A percentile compares a stretch with the other conserved stretches of the same genome.
phyloP scores from a whole-genome alignment of 2,329 filamentous ascomycete species.

The Arthrobotrys sinensis region DNA sequence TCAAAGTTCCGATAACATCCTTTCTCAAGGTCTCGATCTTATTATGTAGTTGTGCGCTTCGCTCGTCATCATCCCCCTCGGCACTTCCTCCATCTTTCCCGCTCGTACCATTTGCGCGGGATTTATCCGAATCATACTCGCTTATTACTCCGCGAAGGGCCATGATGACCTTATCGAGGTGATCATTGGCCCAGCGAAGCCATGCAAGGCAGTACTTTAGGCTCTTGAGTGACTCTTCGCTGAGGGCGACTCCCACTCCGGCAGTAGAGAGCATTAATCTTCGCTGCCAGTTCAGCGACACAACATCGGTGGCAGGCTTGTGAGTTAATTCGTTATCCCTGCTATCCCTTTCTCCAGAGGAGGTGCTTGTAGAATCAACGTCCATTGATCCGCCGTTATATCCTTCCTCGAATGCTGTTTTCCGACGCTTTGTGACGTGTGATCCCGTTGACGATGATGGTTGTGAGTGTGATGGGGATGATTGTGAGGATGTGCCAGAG shows the following conservation, averaged over 20 bases:
- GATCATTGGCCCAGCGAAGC: conserved; percentile 84
- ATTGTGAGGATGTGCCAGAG: conserved; percentile 41
- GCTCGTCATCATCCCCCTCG: conserved; percentile 59
- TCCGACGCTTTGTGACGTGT: conserved; percentile 73
- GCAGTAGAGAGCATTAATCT: conserved; percentile 91
- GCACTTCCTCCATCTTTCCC: conserved; percentile 63
- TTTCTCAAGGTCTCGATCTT: conserved; percentile 78
- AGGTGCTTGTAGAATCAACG: conserved; percentile 63
- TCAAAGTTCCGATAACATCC: conserved; percentile 83
- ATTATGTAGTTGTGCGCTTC: conserved; percentile 71
- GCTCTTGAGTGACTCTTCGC: conserved; percentile 85
- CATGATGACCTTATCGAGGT: conserved; percentile 81
- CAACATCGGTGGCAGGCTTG: conserved; percentile 64
- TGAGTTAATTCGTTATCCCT: conserved; percentile 64
- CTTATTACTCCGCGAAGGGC: conserved; percentile 82
- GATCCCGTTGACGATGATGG: conserved; percentile 62
- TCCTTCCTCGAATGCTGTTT: conserved; percentile 70
- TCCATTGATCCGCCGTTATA: conserved; percentile 60
- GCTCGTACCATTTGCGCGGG: conserved; percentile 55
- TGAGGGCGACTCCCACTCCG: conserved; percentile 91
- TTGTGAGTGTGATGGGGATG: conserved; percentile 67
- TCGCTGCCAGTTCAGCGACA: conserved; percentile 78
- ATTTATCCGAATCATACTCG: conserved; percentile 78
- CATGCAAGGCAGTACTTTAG: conserved; percentile 87
- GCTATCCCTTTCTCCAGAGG: conserved; percentile 65